Base-by-base conservation (phyloP, 176 grass and related monocot genomes). In the Chrysopogon serrulatus region DNA sequence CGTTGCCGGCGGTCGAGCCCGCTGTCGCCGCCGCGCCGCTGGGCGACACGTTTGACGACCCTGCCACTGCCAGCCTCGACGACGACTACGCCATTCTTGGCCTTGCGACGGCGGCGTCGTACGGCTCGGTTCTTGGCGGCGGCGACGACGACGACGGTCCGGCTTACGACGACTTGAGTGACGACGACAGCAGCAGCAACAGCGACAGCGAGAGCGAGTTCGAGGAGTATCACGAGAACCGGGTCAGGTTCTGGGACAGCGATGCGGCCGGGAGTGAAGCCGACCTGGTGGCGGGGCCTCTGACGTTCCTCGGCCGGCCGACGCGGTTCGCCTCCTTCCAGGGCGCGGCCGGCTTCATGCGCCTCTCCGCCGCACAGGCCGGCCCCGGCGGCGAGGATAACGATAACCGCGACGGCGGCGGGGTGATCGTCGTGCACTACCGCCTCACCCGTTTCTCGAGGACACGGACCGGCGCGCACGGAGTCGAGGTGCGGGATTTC, bases 391-490 rank as follows among this genome's bases (percentile, higher is more conserved):
- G 5, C 47, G 49, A 3, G 6, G 51, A 54, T 0, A 1, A 54
- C 18, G 51, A 54, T 0, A 1, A 54, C 51, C 0, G 6, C 48
- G 48, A 54, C 17, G 19, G 19, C 19, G 51, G 19, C 19, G 51
- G 19, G 51, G 51, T 6, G 51, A 54, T 54, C 51, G 21, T 23
- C 51, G 51, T 54, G 51, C 51, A 54, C 51, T 54, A 54, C 51
- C 51, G 51, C 51, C 19, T 54, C 51, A 7, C 16, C 54, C 36
- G 14, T 1, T 77, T 77, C 75, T 19, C 23, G 21, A 10, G 35
- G 7, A 0, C 1, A 6, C 42, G 1, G 0, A 19, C 15, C 24
- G 16, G 69, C 2, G 26, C 0, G 6, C 6, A 6, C 3, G 42
- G 42, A 26, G 42, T 47, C 26, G 23, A 28, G 0, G 26, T 10